Evolutionary conservation across 2,329 filamentous ascomycete species (phyloP), one percentile per base, ranked within the genome.

Genomic region (Erysiphe pulchra): DNA sequence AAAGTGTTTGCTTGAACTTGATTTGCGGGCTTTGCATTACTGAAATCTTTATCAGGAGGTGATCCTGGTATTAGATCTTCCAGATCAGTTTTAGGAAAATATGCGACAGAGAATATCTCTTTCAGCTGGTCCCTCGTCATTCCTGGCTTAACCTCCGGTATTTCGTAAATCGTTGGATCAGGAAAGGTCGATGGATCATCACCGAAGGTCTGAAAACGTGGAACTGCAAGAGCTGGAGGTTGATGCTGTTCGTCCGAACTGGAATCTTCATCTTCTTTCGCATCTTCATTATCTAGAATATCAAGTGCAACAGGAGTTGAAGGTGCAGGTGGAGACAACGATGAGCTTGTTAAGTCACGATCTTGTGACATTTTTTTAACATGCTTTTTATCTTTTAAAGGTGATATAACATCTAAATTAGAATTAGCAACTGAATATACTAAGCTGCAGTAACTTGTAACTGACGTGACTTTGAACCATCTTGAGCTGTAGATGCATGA

Each of bases 1-100:
- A 98, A 98, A 1, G 87, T 93, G 47, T 75, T 80, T 52, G 90
- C 90, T 59, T 81, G 86, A 59, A 95, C 90, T 64, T 98, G 90
- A 55, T 87, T 92, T 17, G 78, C 77, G 5, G 87, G 85, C 59
- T 95, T 98, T 32, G 84, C 80, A 57, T 75, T 92, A 58, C 83
- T 94, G 56, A 94, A 95, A 63, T 98, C 90, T 59, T 83, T 85
- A 60, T 95, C 86, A 1, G 90, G 87, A 1, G 86, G 81, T 36
- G 80, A 77, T 42, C 90, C 90, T 11, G 87, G 80, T 51, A 92
- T 92, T 52, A 90, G 67, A 56, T 94, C 78, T 47, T 76, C 70
- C 9, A 98, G 68, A 56, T 94, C 82, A 51, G 73, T 78, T 45
- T 70, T 70, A 0, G 90, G 90, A 57, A 90, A 98, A 13, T 73